phyloP scores from a whole-genome alignment of 371 early-diverging fungal species.

The Apophysomyces trapeziformis region DNA sequence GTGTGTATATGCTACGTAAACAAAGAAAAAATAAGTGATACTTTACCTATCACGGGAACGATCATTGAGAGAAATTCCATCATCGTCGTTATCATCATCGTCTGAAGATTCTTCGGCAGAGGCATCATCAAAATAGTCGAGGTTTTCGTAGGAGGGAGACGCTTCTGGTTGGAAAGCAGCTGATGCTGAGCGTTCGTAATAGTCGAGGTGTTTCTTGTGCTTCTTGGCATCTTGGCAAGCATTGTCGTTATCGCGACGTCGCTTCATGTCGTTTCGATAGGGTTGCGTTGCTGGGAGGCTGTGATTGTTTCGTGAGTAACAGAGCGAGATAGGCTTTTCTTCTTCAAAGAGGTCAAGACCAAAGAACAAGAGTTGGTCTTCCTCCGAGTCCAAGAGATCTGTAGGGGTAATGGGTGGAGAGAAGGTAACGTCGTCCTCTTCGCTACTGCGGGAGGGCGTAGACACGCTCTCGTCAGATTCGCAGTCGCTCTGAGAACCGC shows the following conservation, averaged over 20 bases:
- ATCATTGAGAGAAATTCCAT: not conserved
- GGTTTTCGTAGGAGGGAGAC: slow-evolving; percentile 19
- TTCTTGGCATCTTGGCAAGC: slow-evolving; percentile 1
- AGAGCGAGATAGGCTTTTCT: slow-evolving; percentile 2
- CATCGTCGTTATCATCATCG: slow-evolving; percentile 16
- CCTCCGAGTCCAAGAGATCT: slow-evolving; percentile 29
- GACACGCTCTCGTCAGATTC: slow-evolving; percentile 25
- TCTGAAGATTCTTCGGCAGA: slow-evolving; percentile 27
- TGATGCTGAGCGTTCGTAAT: not conserved
- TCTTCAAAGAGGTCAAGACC: slow-evolving; percentile 23
- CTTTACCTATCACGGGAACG: not conserved
- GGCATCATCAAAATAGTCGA: slow-evolving; percentile 25
- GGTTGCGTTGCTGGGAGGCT: slow-evolving; percentile 1
- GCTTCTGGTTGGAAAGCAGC: not conserved
- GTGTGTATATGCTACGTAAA: not conserved
- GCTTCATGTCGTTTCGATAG: slow-evolving; percentile 3
- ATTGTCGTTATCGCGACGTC: slow-evolving; percentile 5
- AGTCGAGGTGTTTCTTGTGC: not conserved
- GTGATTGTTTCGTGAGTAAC: slow-evolving; percentile 1
- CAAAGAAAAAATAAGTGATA: not conserved
- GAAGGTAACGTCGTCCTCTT: slow-evolving; percentile 3
- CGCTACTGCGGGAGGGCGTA: slow-evolving; percentile 13
- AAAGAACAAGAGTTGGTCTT: slow-evolving; percentile 34
- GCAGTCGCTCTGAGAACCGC: slow-evolving; percentile 27
- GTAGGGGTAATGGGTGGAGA: slow-evolving; percentile 29